Conservation (phyloP, 495 filamentous ascomycete genomes). For the Aspergillus nidulans region DNA sequence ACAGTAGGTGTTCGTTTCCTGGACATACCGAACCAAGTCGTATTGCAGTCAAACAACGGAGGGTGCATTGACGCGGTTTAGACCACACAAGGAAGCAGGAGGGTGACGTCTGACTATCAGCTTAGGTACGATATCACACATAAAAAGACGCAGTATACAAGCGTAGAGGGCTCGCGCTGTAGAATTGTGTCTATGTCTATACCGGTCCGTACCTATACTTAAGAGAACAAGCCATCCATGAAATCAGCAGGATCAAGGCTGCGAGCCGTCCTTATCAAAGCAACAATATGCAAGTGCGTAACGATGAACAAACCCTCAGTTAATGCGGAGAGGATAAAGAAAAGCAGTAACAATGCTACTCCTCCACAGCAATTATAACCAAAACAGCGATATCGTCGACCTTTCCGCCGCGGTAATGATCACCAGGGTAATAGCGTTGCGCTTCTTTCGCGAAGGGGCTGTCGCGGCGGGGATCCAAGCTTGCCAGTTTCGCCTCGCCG, state of each 20-base stretch:
- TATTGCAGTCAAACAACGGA: too few relatives aligned
- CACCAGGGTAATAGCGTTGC: conserved; percentile 76
- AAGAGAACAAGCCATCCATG: neutral
- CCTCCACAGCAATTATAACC: conserved; percentile 62
- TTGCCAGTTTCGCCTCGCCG: conserved; percentile 76
- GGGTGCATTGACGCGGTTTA: too few relatives aligned
- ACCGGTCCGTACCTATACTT: neutral
- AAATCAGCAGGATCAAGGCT: neutral
- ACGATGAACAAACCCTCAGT: neutral
- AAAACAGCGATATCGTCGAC: conserved; percentile 87
- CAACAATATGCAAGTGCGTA: neutral
- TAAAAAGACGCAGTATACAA: neutral
- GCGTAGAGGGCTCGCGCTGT: neutral
- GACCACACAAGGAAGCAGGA: too few relatives aligned
- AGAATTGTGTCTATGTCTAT: conserved; percentile 4
- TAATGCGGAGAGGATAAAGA: neutral
- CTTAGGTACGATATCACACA: too few relatives aligned
- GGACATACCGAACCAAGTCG: too few relatives aligned
- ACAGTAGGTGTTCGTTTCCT: too few relatives aligned
- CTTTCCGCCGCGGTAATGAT: conserved; percentile 81
- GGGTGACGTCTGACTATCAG: too few relatives aligned
- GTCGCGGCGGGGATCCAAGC: conserved; percentile 69
- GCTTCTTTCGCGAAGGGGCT: conserved; percentile 95
- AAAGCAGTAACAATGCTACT: conserved; percentile 1
- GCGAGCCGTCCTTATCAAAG: neutral